A percentile compares a stretch with the other conserved stretches of the same genome.
phyloP scores from a whole-genome alignment of 495 filamentous ascomycete genomes.

The Bryoglossum gracile region DNA sequence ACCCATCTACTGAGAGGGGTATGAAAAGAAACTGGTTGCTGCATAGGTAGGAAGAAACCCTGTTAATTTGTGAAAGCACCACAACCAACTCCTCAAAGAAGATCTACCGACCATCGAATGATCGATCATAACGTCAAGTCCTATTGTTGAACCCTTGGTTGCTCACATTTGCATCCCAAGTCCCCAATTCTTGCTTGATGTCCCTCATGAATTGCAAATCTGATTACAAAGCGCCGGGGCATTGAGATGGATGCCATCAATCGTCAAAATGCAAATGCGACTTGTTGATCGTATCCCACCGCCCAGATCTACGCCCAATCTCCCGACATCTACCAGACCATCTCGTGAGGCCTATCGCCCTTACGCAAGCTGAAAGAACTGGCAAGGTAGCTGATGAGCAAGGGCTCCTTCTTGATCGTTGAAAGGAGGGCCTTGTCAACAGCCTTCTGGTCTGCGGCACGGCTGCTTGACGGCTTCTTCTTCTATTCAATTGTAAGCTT shows the following conservation, averaged over 20 bases:
- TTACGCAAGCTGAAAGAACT: constrained; percentile 92
- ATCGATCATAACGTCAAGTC: no score
- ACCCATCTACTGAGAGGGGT: no score
- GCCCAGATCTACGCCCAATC: constrained; percentile 19
- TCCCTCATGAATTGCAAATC: constrained; percentile 28
- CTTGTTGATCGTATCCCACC: constrained; percentile 17
- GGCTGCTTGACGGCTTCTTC: constrained; percentile 83
- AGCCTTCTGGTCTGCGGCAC: constrained; percentile 93
- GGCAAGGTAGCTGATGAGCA: constrained; percentile 82
- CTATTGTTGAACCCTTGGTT: neutral
- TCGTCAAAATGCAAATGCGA: constrained; percentile 24
- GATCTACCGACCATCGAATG: neutral
- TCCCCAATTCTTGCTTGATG: constrained; percentile 21
- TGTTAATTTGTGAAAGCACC: no score
- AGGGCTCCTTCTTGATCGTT: constrained; percentile 90
- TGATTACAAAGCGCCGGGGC: constrained; percentile 29
- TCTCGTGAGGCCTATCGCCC: constrained; percentile 97
- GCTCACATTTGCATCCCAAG: neutral
- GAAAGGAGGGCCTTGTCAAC: constrained; percentile 88
- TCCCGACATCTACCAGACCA: constrained; percentile 64
- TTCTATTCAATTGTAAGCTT: constrained; percentile 53
- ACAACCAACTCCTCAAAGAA: no score
- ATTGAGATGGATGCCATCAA: constrained; percentile 24
- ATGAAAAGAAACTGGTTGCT: no score
- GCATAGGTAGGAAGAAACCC: no score